Evolutionary conservation across 2,329 filamentous ascomycete species (phyloP), one percentile per base, ranked within the genome.

Genomic region (Aspergillus sp.): DNA sequence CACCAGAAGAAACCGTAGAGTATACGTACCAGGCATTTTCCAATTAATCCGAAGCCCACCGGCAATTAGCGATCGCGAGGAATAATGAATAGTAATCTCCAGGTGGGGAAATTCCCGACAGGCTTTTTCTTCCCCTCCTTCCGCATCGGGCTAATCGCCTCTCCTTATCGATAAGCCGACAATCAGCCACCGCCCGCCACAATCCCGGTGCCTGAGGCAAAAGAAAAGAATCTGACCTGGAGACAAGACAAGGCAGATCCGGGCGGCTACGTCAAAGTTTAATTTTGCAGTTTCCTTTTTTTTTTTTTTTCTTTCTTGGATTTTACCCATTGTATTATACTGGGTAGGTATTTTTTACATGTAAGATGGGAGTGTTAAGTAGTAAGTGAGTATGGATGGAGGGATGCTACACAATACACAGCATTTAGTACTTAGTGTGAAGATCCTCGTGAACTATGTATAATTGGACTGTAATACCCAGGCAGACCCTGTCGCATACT

Each of bases 161-260:
- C 55, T 32, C 49, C 65, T 70, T 71, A 71, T 71, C 68, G 68
- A 71, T 71, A 71, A 70, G 67, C 23, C 47, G 15, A 13, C 19
- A 30, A 25, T 13, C 58, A 47, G 47, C 54, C 53, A 36, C 39
- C 25, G 54, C 36, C 19, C 15, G 30, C 41, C 47, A 50, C 41
- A 19, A 11, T 39, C 3, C 10, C n/a, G 23, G n/a, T 53, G 44
- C 48, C 49, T 62, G 60, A 62, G 60, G 60, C 60, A 62, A 50
- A 49, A 36, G 8, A 5, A 19, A 42, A 54, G 47, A 50, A 30
- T 50, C 47, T 50, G 47, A 50, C 8, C 25, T 19, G 10, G 41
- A 44, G 19, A 19, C 41, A 44, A 44, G 41, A 19, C 41, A 44
- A 44, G 41, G 41, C 41, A 44, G 41, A 44, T 44, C 41, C 41